phyloP scores from a whole-genome alignment of 2,329 filamentous ascomycete species.

The Trichoderma harzianum region DNA sequence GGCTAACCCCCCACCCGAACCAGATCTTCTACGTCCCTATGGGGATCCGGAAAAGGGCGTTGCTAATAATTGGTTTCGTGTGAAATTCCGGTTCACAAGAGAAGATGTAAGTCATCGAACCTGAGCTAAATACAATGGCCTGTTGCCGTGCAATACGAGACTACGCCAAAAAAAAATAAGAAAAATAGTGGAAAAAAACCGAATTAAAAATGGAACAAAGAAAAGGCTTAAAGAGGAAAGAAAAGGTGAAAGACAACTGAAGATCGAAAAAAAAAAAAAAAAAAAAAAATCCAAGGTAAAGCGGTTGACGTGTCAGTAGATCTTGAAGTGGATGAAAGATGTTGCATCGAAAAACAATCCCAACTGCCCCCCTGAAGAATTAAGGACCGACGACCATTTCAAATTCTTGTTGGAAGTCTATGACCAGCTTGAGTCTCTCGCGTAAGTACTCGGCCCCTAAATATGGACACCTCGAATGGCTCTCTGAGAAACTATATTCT shows the following conservation, averaged over 20 bases:
- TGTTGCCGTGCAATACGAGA: neutral
- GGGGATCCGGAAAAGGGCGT: neutral
- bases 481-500: neutral
- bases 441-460: neutral
- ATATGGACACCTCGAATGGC: neutral
- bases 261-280: neutral
- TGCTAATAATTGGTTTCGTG: neutral
- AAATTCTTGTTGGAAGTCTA: neutral
- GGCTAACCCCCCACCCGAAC: neutral
- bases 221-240: no score
- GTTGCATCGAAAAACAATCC: neutral
- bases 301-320: neutral
- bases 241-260: no score
- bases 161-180: neutral
- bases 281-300: neutral
- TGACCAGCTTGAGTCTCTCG: neutral
- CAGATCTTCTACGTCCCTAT: neutral
- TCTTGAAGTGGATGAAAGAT: neutral
- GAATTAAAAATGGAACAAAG: no score
- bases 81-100: neutral
- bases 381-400: neutral
- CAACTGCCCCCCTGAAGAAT: neutral
- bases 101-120: neutral
- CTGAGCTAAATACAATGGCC: neutral
- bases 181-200: no score